phyloP scores from a whole-genome alignment of 148 eudicot species.

The Rhododendron kiyosumense region DNA sequence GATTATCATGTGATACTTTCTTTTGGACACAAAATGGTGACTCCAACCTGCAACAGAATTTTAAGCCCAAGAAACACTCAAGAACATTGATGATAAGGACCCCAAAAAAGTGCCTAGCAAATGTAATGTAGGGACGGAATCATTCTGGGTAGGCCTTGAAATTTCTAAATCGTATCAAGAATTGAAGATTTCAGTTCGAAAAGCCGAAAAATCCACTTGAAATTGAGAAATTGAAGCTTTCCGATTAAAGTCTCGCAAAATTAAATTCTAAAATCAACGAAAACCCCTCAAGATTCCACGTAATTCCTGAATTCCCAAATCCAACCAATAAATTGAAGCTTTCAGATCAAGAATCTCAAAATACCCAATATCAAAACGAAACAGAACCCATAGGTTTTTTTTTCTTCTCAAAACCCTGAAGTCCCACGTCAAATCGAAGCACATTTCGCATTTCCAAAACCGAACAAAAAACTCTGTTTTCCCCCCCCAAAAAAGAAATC shows the following conservation, averaged over 20 bases:
- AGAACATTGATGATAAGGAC: background rate
- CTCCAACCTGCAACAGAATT: slow-evolving; percentile 61
- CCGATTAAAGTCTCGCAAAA: background rate
- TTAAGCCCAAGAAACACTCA: background rate
- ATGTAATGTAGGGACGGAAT: background rate
- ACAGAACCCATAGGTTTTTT: background rate
- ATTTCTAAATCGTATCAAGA: background rate
- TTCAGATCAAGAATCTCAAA: background rate
- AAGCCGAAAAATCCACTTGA: background rate
- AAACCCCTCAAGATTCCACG: background rate
- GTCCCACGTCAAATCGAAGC: background rate
- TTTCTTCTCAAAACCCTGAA: background rate
- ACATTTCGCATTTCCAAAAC: background rate
- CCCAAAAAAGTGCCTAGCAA: background rate
- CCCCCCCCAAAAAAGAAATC: no score
- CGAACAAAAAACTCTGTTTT: background rate
- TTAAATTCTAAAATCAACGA: background rate
- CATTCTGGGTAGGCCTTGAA: background rate
- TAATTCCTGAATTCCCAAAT: background rate
- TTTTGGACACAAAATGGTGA: slow-evolving; percentile 68
- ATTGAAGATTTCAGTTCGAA: background rate
- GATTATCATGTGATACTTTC: slow-evolving; percentile 79
- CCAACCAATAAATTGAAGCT: background rate
- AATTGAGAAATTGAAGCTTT: background rate
- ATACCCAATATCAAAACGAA: background rate